Evolutionary conservation across 2,329 filamentous ascomycete species (phyloP).

Genomic region (Orbilia ellipsospora): DNA sequence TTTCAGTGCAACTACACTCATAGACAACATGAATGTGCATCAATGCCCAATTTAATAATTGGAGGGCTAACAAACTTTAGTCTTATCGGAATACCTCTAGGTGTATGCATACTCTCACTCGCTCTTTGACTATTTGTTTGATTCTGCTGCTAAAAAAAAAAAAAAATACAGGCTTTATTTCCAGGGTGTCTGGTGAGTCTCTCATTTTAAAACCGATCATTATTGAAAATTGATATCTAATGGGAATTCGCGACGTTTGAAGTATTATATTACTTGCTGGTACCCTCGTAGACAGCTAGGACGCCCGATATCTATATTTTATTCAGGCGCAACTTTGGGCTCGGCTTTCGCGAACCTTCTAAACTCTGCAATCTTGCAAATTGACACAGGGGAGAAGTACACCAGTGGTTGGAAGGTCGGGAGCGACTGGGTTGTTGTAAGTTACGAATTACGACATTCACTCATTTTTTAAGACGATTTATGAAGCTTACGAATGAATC

Average conservation of each 20-base stretch:
- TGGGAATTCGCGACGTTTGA: neutral
- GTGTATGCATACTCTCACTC: neutral
- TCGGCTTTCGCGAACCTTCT: conserved; percentile 28
- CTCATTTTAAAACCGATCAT: neutral
- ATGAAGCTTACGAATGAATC: neutral
- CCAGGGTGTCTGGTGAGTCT: conserved; percentile 24
- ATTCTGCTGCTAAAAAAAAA: neutral
- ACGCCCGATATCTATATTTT: conserved; percentile 30
- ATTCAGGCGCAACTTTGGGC: conserved; percentile 23
- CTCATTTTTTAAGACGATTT: neutral
- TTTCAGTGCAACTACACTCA: neutral
- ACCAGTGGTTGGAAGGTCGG: conserved; percentile 3
- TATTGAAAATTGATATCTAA: neutral
- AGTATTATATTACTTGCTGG: conserved; percentile 43
- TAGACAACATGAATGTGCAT: neutral
- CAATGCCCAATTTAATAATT: neutral
- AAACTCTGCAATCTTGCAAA: conserved; percentile 15
- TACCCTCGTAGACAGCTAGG: conserved; percentile 31
- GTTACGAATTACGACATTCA: neutral
- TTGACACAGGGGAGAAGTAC: neutral
- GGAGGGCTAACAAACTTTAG: neutral
- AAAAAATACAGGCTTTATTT: conserved; percentile 15
- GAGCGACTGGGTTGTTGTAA: conserved; percentile 7
- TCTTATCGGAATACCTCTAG: conserved; percentile 18
- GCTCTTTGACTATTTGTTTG: neutral